Conservation (phyloP, 768 basidiomycete genomes). For the Mycena galericulata region DNA sequence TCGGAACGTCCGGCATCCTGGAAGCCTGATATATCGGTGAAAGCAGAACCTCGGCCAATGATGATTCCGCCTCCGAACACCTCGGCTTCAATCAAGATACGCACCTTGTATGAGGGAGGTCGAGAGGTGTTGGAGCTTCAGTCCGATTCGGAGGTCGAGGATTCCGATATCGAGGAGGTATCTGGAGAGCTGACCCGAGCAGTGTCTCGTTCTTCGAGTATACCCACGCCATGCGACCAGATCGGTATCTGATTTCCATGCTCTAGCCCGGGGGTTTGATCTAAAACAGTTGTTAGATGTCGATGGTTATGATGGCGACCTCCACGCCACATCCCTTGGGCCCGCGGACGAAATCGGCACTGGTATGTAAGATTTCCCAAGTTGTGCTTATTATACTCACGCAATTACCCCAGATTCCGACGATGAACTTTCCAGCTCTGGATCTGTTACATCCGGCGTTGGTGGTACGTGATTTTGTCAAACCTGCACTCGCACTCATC, state of each 20-base stretch:
- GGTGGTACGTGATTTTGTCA: background rate
- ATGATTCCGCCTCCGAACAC: background rate
- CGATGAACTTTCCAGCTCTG: too few species aligned
- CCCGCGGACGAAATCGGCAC: background rate
- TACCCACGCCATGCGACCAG: background rate
- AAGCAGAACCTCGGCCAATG: background rate
- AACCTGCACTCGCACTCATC: background rate
- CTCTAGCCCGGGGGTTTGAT: background rate
- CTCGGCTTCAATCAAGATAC: background rate
- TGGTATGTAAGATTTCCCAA: too few species aligned
- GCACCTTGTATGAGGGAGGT: background rate
- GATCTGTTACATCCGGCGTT: background rate
- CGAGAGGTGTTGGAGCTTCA: background rate
- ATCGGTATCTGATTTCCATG: background rate
- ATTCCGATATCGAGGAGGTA: background rate
- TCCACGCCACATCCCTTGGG: too few species aligned
- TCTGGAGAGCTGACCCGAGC: background rate
- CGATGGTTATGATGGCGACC: background rate
- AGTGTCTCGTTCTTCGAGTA: background rate
- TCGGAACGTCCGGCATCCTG: background rate
- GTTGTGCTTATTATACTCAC: too few species aligned
- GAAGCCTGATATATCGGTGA: background rate
- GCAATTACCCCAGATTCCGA: too few species aligned
- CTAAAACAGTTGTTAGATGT: background rate
- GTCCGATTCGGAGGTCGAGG: background rate